These are phyloP conservation scores for Pythium periplocum DNA, from an alignment of 352 stramenopile species.

Conservation along the genomic window DNA sequence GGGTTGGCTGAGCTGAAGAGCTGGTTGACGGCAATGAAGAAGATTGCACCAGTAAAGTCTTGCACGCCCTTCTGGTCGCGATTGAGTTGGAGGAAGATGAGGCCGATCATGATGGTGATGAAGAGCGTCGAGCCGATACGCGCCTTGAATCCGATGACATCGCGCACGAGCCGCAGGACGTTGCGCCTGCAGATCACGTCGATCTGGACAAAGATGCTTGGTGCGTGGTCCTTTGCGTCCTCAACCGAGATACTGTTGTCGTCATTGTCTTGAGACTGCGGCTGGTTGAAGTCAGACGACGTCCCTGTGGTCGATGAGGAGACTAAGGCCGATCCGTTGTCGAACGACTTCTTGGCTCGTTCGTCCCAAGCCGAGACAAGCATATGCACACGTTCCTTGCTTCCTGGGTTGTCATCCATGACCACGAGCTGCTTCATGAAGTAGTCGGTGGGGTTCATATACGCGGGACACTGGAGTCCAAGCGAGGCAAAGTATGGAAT, in stretches of 20 bases:
- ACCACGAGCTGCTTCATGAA: constrained; percentile 29
- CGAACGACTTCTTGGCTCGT: neutral
- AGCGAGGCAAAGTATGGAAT: constrained; percentile 23
- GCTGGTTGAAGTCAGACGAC: neutral
- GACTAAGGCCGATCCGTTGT: neutral
- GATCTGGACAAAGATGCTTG: constrained; percentile 17
- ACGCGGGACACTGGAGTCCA: constrained; percentile 25
- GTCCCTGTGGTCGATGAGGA: neutral
- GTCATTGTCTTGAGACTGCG: neutral
- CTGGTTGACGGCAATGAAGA: constrained; percentile 23
- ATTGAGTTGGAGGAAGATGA: constrained; percentile 31
- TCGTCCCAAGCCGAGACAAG: constrained; percentile 12
- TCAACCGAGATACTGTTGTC: constrained; percentile 5
- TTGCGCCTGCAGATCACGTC: constrained; percentile 20
- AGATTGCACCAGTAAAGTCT: constrained; percentile 45
- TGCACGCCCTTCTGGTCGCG: constrained; percentile 45
- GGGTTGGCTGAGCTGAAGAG: constrained; percentile 25
- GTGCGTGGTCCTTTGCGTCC: neutral
- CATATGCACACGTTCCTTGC: constrained; percentile 12
- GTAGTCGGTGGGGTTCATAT: constrained; percentile 38
- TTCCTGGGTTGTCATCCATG: constrained; percentile 12
- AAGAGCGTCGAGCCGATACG: constrained; percentile 26
- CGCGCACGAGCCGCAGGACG: constrained; percentile 22
- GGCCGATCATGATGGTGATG: constrained; percentile 29
- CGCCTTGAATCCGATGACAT: constrained; percentile 27